phyloP scores from a whole-genome alignment of 352 stramenopile genomes.

The Lagenidium giganteum region DNA sequence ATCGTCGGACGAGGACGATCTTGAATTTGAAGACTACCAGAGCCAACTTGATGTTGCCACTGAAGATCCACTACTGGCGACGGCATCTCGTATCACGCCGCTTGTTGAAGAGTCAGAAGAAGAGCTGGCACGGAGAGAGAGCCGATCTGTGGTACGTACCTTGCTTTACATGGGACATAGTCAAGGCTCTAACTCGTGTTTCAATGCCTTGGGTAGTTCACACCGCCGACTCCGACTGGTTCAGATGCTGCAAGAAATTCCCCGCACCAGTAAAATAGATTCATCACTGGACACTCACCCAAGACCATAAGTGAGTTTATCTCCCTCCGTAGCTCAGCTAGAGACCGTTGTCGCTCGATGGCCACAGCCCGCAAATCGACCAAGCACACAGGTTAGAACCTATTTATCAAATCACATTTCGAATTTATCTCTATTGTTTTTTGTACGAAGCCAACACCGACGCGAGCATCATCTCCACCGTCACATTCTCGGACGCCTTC shows the following conservation, averaged over 20 bases:
- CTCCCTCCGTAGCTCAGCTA: no score
- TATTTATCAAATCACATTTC: constrained; percentile 7
- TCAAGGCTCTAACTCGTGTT: no score
- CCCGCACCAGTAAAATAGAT: no score
- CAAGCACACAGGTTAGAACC: no score
- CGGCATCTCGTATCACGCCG: constrained; percentile 18
- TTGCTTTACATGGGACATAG: no score
- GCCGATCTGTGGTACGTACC: constrained; percentile 20
- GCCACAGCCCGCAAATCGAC: no score
- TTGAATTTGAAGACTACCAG: constrained; percentile 34
- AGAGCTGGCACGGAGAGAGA: constrained; percentile 54
- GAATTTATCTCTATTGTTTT: constrained; percentile 26
- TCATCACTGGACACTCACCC: no score
- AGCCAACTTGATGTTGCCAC: constrained; percentile 17
- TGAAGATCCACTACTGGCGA: constrained; percentile 11
- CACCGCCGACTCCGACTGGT: background rate
- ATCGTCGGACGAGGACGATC: constrained; percentile 41
- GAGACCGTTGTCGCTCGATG: no score
- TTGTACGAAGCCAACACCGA: constrained; percentile 80
- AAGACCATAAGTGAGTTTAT: no score
- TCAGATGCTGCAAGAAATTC: constrained; percentile 2
- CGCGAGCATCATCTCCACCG: constrained; percentile 76
- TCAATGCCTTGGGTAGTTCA: background rate
- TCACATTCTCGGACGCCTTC: constrained; percentile 31
- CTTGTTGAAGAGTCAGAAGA: constrained; percentile 59